phyloP scores from a whole-genome alignment of 306 rosid species.

The Medicago lupulina region DNA sequence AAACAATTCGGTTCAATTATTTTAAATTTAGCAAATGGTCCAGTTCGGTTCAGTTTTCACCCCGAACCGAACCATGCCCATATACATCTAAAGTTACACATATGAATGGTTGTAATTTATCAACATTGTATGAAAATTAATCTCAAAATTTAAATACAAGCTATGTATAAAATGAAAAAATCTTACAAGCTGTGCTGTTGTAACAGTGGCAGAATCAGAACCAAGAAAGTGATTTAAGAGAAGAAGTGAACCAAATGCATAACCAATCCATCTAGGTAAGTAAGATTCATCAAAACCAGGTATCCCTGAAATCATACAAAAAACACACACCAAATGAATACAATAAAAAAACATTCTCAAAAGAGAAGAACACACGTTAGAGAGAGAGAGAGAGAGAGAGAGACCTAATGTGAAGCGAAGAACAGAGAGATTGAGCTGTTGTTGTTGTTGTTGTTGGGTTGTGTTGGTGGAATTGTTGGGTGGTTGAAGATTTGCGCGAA shows the following conservation, averaged over 20 bases:
- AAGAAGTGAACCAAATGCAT: constrained; percentile 86
- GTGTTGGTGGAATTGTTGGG: constrained; percentile 39
- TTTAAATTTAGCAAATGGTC: too few species aligned
- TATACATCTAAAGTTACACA: too few species aligned
- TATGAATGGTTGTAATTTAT: too few species aligned
- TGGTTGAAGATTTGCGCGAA: constrained; percentile 59
- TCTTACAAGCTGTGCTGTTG: constrained; percentile 72
- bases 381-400: not conserved
- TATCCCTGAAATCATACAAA: constrained; percentile 60
- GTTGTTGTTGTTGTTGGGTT: constrained; percentile 44
- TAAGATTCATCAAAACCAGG: constrained; percentile 95
- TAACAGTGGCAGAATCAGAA: constrained; percentile 57
- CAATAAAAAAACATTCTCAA: not conserved
- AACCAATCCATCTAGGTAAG: constrained; percentile 97
- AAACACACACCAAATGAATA: constrained; percentile 4
- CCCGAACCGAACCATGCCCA: too few species aligned
- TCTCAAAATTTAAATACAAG: not conserved
- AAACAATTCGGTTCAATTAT: too few species aligned
- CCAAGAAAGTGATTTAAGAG: constrained; percentile 74
- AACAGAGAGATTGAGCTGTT: constrained; percentile 79
- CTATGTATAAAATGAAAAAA: too few species aligned
- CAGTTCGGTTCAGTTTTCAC: too few species aligned
- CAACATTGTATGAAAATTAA: too few species aligned
- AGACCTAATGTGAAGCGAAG: constrained; percentile 92
- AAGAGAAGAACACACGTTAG: constrained; percentile 3